These are phyloP conservation scores for Sarocladium strictum DNA, from an alignment of 2,329 filamentous ascomycete genomes.

Conservation along the genomic window DNA sequence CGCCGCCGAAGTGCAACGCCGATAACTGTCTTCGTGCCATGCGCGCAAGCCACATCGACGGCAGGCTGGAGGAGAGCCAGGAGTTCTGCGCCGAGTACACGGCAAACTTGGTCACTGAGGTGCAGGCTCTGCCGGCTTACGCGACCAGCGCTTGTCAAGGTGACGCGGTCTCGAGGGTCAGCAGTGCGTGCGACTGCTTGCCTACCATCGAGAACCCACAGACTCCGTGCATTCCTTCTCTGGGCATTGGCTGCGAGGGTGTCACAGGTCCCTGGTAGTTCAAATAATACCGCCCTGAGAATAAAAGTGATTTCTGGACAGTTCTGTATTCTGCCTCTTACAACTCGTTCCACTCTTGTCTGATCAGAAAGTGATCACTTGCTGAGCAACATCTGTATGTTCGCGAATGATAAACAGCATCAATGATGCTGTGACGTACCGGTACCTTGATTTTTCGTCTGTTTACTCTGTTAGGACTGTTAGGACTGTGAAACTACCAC, in stretches of 20 bases:
- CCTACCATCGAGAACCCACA: constrained; percentile 11
- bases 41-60: constrained; percentile 13
- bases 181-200: constrained; percentile 17
- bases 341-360: too few species aligned
- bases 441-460: too few species aligned
- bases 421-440: too few species aligned
- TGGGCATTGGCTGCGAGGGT: not conserved
- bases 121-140: constrained; percentile 13
- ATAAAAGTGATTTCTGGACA: too few species aligned
- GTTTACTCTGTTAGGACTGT: too few species aligned
- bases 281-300: too few species aligned
- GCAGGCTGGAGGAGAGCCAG: constrained; percentile 15
- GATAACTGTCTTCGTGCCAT: constrained; percentile 17
- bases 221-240: not conserved
- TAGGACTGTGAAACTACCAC: too few species aligned
- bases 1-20: constrained; percentile 11
- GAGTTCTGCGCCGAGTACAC: constrained; percentile 16
- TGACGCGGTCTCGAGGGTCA: constrained; percentile 13
- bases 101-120: constrained; percentile 11
- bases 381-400: too few species aligned
- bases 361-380: too few species aligned
- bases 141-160: constrained; percentile 14
- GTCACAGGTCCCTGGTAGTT: not conserved
- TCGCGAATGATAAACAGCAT: too few species aligned
- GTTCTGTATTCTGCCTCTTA: too few species aligned